Evolutionary conservation across 139 green algal genomes (phyloP).

Genomic region (Diplosphaera chodatii): DNA sequence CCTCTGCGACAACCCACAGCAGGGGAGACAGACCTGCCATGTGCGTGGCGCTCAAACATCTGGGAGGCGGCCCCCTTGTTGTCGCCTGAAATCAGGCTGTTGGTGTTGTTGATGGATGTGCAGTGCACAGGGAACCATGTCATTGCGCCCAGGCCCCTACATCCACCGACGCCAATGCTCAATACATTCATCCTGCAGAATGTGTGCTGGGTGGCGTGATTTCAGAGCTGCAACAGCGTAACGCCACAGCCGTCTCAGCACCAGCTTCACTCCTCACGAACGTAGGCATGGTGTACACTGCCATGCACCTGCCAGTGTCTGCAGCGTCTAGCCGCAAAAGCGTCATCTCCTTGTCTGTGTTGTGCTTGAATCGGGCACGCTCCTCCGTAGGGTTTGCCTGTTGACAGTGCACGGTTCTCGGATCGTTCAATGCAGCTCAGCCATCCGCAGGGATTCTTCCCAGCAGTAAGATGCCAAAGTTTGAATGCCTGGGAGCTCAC

Average conservation of each 20-base stretch:
- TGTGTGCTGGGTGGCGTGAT: neutral
- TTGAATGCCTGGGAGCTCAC: no score
- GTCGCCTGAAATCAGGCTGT: conserved; percentile 71
- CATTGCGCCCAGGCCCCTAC: conserved; percentile 35
- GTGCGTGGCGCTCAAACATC: conserved; percentile 45
- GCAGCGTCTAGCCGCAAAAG: conserved; percentile 40
- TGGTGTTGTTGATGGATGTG: conserved; percentile 87
- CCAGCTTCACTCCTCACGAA: no score
- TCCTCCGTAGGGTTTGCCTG: conserved; percentile 68
- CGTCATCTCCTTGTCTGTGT: conserved; percentile 72
- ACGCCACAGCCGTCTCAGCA: no score
- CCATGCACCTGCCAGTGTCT: neutral
- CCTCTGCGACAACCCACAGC: no score
- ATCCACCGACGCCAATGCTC: neutral
- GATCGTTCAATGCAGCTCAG: no score
- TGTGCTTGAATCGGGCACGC: conserved; percentile 40
- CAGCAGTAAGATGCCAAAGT: no score
- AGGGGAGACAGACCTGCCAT: neutral
- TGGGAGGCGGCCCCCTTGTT: conserved; percentile 79
- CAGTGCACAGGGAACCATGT: conserved; percentile 82
- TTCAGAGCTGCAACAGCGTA: neutral
- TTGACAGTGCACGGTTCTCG: no score
- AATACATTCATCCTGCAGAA: neutral
- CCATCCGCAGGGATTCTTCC: no score
- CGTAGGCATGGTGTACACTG: no score